Evolutionary conservation across 257 asterid genomes (phyloP).

Genomic region (Solanum tacnaense): DNA sequence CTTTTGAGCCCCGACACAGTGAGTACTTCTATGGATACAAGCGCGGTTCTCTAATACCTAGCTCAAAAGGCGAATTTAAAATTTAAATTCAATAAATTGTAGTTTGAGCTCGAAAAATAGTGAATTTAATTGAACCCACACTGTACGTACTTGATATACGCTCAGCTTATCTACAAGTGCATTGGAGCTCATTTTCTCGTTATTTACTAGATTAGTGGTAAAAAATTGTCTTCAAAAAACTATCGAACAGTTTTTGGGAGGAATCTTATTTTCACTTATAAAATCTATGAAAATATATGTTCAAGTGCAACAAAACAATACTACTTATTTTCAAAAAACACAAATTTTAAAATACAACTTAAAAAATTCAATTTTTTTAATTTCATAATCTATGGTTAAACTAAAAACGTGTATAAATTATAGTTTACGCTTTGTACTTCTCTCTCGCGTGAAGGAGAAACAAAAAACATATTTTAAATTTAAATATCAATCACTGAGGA

Average conservation of each 20-base stretch:
- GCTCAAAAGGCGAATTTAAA: neutral
- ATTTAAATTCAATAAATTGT: neutral
- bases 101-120: fast-evolving
- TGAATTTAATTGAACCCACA: neutral
- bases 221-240: no score
- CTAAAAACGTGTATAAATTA: neutral
- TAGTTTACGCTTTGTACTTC: neutral
- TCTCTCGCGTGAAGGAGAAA: neutral
- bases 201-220: neutral
- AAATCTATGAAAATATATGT: no score
- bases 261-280: no score
- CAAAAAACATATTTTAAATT: neutral
- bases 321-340: no score
- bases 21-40: slow-evolving; percentile 3
- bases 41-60: neutral
- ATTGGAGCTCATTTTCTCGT: neutral
- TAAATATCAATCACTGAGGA: no score
- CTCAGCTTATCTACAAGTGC: neutral
- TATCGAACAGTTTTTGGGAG: no score
- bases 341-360: no score
- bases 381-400: no score
- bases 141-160: neutral
- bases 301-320: no score
- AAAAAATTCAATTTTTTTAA: no score
- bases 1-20: slow-evolving; percentile 35